Evolutionary conservation across 1,284 basidiomycete species (phyloP), one percentile per base, ranked within the genome.

Genomic region (Entoloma clypeatum): DNA sequence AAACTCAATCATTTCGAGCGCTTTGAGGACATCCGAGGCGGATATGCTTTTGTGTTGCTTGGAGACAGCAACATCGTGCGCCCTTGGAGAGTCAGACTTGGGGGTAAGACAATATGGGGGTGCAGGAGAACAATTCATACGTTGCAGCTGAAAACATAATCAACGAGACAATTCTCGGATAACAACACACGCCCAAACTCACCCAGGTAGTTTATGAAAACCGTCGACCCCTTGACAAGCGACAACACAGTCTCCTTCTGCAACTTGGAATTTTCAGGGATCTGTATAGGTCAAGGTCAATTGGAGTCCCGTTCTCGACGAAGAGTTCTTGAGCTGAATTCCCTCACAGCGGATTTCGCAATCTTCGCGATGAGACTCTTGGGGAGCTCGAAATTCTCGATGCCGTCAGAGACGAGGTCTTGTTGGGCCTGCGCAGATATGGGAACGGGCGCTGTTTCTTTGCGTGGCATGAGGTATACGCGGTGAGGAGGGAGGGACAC

Each of bases 151-250:
- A 10, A 7, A 34, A 26, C 10, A 14, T 16, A 13, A 7, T 34
- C 31, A 39, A 35, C 8, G 8, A 16, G 40, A 28, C 24, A 28
- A 10, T 11, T 23, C 13, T n/a, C 16, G 23, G 14, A 11, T n/a
- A 19, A 22, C 13, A 14, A 66, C 85, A 45, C 52, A n/a, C n/a
- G n/a, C n/a, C n/a, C n/a, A n/a, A n/a, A n/a, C n/a, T n/a, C n/a
- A 91, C 90, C 81, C 3, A 95, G 68, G 54, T 92, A 93, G 61
- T 87, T 92, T 53, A 96, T 92, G 60, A 94, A 95, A 17, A 94
- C 83, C 0, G 90, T 92, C 2, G 91, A 90, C 16, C 85, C 81
- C 56, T 92, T 91, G 14, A 89, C 72, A 4, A 94, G 71, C 7
- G 90, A 86, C 1, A 86, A 63, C 1, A 91, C 79, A 0, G 86